These are phyloP conservation scores for Botryotinia narcissicola DNA, from an alignment of 2,329 filamentous ascomycete genomes.

Conservation along the genomic window DNA sequence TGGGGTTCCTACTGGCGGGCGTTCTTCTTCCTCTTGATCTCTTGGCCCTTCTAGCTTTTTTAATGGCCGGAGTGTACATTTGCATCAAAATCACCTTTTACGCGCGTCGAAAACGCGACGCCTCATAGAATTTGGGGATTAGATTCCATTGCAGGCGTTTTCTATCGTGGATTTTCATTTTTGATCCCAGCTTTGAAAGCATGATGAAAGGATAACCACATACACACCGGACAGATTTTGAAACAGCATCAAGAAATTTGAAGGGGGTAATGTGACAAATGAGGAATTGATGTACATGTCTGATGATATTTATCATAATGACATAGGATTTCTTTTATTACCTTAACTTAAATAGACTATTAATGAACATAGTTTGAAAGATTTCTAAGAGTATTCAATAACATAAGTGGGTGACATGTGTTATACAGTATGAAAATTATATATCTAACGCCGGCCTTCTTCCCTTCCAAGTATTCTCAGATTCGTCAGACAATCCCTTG, in stretches of 20 bases:
- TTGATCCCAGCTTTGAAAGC: conserved; percentile 14
- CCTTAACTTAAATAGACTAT: conserved; percentile 5
- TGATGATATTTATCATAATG: conserved; percentile 11
- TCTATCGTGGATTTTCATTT: conserved; percentile 1
- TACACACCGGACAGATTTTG: conserved; percentile 11
- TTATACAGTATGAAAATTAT: neutral
- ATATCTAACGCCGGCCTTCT: neutral
- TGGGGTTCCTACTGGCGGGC: conserved; percentile 35
- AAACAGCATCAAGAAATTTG: conserved; percentile 6
- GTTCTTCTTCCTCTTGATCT: conserved; percentile 38
- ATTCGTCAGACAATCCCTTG: neutral
- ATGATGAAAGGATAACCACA: conserved; percentile 21
- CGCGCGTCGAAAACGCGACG: conserved; percentile 28
- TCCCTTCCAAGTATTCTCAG: neutral
- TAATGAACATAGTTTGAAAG: conserved; percentile 15
- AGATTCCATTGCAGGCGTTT: conserved; percentile 34
- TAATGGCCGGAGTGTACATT: conserved; percentile 32
- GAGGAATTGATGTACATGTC: conserved; percentile 16
- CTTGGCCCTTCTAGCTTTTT: conserved; percentile 30
- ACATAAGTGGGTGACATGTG: neutral
- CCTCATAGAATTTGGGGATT: conserved; percentile 34
- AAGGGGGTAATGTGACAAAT: neutral
- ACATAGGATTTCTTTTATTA: conserved; percentile 4
- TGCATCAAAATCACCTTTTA: conserved; percentile 32
- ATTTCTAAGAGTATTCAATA: neutral